Evolutionary conservation across 2,329 filamentous ascomycete species (phyloP), one percentile per base, ranked within the genome.

Genomic region (Leptographium radiaticola): DNA sequence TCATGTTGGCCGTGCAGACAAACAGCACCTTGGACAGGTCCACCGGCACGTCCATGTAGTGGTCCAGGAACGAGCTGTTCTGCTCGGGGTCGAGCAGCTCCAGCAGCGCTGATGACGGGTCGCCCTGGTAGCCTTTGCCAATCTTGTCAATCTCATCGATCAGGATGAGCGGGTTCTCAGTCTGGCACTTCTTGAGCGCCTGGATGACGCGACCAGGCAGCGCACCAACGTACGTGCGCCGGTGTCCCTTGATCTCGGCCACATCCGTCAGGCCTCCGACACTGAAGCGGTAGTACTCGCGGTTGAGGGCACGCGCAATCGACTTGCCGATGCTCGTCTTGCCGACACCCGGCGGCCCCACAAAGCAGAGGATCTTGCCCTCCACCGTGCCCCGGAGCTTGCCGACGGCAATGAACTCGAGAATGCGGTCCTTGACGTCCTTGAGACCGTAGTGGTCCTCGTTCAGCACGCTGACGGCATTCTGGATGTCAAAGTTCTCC

Each of bases 81-180:
- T 98, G 93, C 69, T 98, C 93, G 0, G 93, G 93, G 61, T 98
- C 93, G 18, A 98, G 81, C 51, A 98, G 71, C 67, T 98, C 93
- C 4, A 98, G 80, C 52, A 98, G 76, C 34, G 93, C 93, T 20
- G 91, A 96, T 1, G 93, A 89, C 15, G 94, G 94, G 64, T 98
- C 93, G 31, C 93, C 93, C 70, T 97, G 93, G 66, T 96, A 93
- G 6, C 93, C 93, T 55, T 89, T 84, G 36, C 93, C 93, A 65
- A 98, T 95, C 74, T 98, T 98, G 75, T 98, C 93, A 55, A 98
- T 84, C 66, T 98, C 93, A 65, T 98, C 93, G 59, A 98, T 97
- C 59, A 98, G 72, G 51, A 98, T 89, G 34, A 98, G 76, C 33
- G 93, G 93, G 67, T 98, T 98, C 70, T 98, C 94, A 0, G 93